Percentiles rank a stretch among this genome's conserved stretches.
phyloP scores from a whole-genome alignment of 164 flowering plant genomes.

The Vitis rotundifolia region DNA sequence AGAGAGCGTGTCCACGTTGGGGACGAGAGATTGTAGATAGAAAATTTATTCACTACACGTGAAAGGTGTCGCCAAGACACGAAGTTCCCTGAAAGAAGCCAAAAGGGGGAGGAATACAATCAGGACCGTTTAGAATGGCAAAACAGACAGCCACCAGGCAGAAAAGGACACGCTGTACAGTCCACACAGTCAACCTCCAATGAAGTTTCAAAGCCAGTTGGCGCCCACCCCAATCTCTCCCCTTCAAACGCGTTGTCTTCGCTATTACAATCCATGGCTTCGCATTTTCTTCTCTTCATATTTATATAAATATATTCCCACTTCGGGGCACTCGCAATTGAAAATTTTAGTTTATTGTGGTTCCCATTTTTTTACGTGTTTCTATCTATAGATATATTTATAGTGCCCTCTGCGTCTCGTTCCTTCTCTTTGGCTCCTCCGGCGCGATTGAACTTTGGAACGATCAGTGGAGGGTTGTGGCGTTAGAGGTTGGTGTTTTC shows the following conservation, averaged over 20 bases:
- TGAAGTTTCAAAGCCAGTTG: not conserved
- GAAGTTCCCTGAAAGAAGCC: too few relatives aligned
- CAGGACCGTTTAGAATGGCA: too few relatives aligned
- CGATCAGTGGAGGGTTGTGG: constrained; percentile 5
- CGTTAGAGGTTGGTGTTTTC: constrained; percentile 9
- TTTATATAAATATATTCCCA: not conserved
- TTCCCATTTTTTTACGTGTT: not conserved
- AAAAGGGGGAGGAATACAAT: too few relatives aligned
- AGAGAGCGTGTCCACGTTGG: too few relatives aligned
- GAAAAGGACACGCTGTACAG: too few relatives aligned
- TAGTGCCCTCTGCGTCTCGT: not conserved
- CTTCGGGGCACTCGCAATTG: not conserved
- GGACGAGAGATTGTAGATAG: too few relatives aligned
- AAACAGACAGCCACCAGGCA: too few relatives aligned
- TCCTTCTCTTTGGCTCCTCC: constrained; percentile 5
- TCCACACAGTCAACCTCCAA: not conserved
- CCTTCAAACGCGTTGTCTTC: constrained; percentile 5
- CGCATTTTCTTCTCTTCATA: constrained; percentile 1
- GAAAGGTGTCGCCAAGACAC: too few relatives aligned
- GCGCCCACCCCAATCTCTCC: not conserved
- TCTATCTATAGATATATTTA: not conserved
- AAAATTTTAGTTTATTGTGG: not conserved
- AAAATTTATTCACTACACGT: too few relatives aligned
- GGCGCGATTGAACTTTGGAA: not conserved
- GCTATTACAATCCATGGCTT: constrained; percentile 2